These are phyloP conservation scores for Cercospora sp. DNA, from an alignment of 2,329 filamentous ascomycete species.

Conservation along the genomic window DNA sequence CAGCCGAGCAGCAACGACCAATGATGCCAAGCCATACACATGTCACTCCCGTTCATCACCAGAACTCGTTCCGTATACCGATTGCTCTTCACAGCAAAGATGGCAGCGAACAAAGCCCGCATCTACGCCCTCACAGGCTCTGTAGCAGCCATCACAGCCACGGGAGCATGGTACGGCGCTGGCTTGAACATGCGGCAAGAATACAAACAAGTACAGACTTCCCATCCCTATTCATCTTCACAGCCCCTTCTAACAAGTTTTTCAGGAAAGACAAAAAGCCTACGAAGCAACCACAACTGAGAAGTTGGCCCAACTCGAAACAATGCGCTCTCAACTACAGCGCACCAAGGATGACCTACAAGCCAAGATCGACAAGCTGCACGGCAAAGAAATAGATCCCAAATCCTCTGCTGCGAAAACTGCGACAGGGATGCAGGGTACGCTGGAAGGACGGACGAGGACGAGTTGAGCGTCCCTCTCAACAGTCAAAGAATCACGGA, in stretches of 20 bases:
- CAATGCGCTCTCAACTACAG: conserved; percentile 51
- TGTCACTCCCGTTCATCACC: neutral
- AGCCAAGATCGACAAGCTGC: conserved; percentile 56
- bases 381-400: conserved; percentile 36
- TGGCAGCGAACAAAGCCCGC: conserved; percentile 40
- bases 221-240: neutral
- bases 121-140: conserved; percentile 56
- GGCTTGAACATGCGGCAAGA: conserved; percentile 57
- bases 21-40: conserved; percentile 13
- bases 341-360: conserved; percentile 56
- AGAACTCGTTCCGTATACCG: neutral
- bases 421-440: conserved; percentile 4
- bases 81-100: neutral
- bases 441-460: conserved; percentile 6
- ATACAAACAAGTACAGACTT: conserved; percentile 48
- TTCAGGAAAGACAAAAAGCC: conserved; percentile 45
- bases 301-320: conserved; percentile 56
- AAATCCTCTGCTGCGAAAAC: neutral
- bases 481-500: too few relatives aligned
- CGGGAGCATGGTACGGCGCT: conserved; percentile 61
- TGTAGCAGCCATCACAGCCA: conserved; percentile 57
- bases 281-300: conserved; percentile 55
- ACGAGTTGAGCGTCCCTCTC: too few relatives aligned
- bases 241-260: conserved; percentile 28
- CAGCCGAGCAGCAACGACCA: neutral